Percentiles rank a stretch among this genome's conserved stretches.
Evolutionary conservation across 345 rosid species (phyloP).

Genomic region (Eucalyptus curtisii): DNA sequence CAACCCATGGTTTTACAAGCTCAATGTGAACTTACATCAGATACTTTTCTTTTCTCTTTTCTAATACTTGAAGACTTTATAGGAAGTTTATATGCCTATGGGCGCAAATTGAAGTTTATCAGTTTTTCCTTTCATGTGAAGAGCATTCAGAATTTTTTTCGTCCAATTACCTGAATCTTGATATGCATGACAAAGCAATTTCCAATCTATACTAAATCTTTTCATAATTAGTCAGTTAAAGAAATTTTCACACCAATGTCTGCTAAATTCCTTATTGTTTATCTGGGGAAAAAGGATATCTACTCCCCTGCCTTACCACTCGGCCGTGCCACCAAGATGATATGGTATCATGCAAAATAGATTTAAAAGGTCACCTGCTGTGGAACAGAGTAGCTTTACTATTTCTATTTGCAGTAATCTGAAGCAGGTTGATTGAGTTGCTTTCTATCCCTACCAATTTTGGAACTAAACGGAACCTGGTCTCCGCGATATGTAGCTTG

Average conservation of each 20-base stretch:
- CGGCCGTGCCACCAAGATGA: neutral
- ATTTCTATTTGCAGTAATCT: neutral
- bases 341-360: neutral
- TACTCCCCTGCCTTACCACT: neutral
- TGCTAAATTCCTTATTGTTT: neutral
- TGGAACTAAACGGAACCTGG: neutral
- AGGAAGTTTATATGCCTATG: neutral
- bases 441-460: neutral
- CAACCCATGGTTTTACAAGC: neutral
- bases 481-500: neutral
- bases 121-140: neutral
- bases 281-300: neutral
- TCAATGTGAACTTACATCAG: neutral
- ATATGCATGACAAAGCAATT: neutral
- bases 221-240: neutral
- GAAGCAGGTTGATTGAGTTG: neutral
- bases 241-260: neutral
- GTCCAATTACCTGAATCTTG: neutral
- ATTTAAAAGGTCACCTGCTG: neutral
- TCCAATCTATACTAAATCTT: neutral
- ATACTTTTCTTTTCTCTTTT: neutral
- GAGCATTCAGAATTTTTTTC: neutral
- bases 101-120: neutral
- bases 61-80: neutral
- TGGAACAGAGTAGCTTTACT: neutral